phyloP scores from a whole-genome alignment of 2,329 filamentous ascomycete species.

The Pseudocercospora eumusae region DNA sequence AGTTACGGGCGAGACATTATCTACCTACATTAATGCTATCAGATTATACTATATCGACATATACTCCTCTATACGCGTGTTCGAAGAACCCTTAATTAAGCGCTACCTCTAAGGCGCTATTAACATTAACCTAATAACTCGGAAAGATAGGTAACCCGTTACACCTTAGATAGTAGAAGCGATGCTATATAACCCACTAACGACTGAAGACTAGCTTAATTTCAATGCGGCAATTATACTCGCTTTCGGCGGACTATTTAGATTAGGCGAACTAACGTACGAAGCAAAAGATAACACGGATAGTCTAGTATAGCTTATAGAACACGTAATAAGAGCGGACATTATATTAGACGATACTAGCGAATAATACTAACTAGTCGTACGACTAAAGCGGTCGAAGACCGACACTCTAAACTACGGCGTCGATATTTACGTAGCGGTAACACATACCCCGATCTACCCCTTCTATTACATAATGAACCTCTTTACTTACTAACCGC shows the following conservation, averaged over 20 bases:
- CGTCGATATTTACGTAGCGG: not conserved
- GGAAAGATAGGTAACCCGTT: not conserved
- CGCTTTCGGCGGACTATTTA: not conserved
- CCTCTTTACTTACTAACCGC: no score
- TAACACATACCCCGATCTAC: no score
- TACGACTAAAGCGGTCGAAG: not conserved
- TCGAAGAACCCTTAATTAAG: no score
- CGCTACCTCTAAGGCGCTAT: no score
- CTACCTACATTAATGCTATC: no score
- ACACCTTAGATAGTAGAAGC: not conserved
- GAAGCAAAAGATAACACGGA: not conserved
- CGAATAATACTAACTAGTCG: no score
- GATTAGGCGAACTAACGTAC: not conserved
- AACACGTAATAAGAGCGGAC: not conserved
- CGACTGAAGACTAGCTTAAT: not conserved
- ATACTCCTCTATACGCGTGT: no score
- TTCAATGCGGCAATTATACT: not conserved
- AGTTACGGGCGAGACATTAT: no score
- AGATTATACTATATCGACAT: no score
- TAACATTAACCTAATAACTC: no score
- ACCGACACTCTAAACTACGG: not conserved
- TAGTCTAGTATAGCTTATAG: not conserved
- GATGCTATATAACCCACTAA: not conserved
- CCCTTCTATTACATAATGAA: no score
- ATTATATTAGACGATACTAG: no score